phyloP scores from a whole-genome alignment of 148 eudicot genomes.

The Agrostemma githago region DNA sequence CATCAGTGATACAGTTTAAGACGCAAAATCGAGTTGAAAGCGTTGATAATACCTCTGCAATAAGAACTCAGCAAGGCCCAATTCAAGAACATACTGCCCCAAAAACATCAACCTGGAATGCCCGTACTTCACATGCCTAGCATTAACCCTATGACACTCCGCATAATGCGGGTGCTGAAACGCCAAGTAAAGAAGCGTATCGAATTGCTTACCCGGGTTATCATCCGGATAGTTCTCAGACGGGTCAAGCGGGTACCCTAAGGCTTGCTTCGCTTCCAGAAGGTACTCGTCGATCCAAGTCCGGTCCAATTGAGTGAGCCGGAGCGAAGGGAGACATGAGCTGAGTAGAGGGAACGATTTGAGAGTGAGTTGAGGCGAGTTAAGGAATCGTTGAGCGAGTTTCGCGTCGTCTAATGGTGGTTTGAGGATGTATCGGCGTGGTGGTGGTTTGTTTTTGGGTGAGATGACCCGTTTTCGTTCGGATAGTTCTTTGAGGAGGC shows the following conservation, averaged over 20 bases:
- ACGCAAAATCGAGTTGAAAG: no score
- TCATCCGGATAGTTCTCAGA: conserved; percentile 63
- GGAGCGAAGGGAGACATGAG: conserved; percentile 73
- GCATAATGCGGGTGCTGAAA: conserved; percentile 85
- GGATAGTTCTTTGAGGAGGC: conserved; percentile 74
- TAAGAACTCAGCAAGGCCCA: conserved; percentile 87
- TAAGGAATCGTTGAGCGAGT: conserved; percentile 70
- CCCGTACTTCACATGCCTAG: conserved; percentile 71
- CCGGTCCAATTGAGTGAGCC: conserved; percentile 55
- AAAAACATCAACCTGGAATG: conserved; percentile 83
- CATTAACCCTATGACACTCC: conserved; percentile 62
- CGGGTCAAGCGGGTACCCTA: conserved; percentile 83
- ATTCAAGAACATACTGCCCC: conserved; percentile 83
- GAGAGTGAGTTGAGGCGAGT: conserved; percentile 81
- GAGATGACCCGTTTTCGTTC: conserved; percentile 64
- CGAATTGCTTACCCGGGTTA: conserved; percentile 92
- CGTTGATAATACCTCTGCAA: conserved; percentile 39
- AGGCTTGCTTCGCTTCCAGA: conserved; percentile 84
- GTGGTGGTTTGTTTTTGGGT: conserved; percentile 64
- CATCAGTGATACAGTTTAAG: no score
- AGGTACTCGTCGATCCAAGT: conserved; percentile 91
- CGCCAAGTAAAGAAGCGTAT: conserved; percentile 76
- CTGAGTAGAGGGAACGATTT: conserved; percentile 81
- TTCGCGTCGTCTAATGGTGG: conserved; percentile 82
- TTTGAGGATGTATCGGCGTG: conserved; percentile 70